These are phyloP conservation scores for Kazachstania sp. DNA, from an alignment of 1,139 yeast species.

Conservation along the genomic window DNA sequence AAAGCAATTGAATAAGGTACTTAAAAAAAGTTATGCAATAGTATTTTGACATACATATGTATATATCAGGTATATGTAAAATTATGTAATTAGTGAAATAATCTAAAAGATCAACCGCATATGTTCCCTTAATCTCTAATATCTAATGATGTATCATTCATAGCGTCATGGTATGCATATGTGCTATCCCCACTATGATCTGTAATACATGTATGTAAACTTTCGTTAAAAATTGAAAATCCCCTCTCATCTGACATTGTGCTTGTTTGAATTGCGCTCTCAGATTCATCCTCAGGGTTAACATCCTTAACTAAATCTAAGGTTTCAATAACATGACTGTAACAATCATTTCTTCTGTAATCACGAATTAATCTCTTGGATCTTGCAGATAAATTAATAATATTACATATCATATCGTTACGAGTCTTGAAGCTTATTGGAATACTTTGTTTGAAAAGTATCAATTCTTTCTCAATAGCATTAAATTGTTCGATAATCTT, in stretches of 20 bases:
- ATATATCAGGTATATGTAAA: neutral
- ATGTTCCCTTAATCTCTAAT: neutral
- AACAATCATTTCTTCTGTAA: slow-evolving; percentile 37
- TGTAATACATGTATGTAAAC: slow-evolving; percentile 10
- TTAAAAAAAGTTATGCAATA: neutral
- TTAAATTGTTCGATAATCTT: slow-evolving; percentile 32
- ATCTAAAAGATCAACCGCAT: too few relatives aligned
- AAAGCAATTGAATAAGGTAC: slow-evolving; percentile 9
- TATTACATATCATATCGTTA: slow-evolving; percentile 38
- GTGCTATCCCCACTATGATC: slow-evolving; percentile 1
- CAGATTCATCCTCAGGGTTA: neutral
- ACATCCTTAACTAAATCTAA: neutral
- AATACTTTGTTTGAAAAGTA: slow-evolving; percentile 38
- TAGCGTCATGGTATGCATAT: neutral
- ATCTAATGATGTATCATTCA: neutral
- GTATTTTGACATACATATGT: neutral
- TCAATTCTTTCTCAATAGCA: slow-evolving; percentile 33
- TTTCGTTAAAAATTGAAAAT: slow-evolving; percentile 15
- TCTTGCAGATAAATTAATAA: slow-evolving; percentile 40
- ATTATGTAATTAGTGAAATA: too few relatives aligned
- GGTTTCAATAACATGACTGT: slow-evolving; percentile 32
- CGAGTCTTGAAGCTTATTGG: slow-evolving; percentile 47
- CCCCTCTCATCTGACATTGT: slow-evolving; percentile 8
- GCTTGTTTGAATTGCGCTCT: neutral
- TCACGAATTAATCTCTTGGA: slow-evolving; percentile 51